Base-by-base conservation (phyloP, 2,329 filamentous ascomycete species). In the Ustulina deusta region DNA sequence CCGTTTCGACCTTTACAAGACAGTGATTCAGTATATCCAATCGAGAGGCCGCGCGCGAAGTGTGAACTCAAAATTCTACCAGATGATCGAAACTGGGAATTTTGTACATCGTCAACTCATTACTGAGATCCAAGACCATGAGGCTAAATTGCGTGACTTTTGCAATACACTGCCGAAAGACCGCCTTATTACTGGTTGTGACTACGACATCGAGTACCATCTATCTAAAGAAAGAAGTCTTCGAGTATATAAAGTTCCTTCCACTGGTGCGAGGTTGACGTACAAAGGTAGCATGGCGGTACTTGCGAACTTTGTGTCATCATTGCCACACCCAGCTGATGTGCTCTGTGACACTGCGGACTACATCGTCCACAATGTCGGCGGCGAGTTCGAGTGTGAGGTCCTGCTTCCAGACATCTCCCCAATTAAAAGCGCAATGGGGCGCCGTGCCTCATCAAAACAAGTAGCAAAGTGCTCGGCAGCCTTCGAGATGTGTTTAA, bases 11-110 rank as follows among this genome's bases (percentile, higher is more conserved):
- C 86, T 97, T 2, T 97, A 94, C 79, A 85, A 86, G 11, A 97
- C 95, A 0, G 89, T 97, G 79, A 98, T 98, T 60, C 93, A 97
- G 75, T 98, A 97, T 76, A 90, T 98, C 22, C 96, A 99, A 78
- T 97, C 94, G 15, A 88, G 93, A 69, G 96, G 96, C 0, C 88
- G 96, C 61, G 96, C 96, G 13, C 87, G 96, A 44, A 91, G 93
- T 74, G 79, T 81, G 0, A 86, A 91, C 62, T 98, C 96, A 0
- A 89, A 87, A 70, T 97, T 95, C 78, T 86, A 94, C 38, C 93
- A 92, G 74, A 94, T 99, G 92, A 78, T 93, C 2, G 94, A 98
- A 76, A 76, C 79, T 1, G 86, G 85, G 7, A 97, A 97, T 73
- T 71, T 78, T 13, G 81, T 82, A 0, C 91, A 97, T 57, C 72